phyloP scores from a whole-genome alignment of 2,329 filamentous ascomycete genomes.

The Annulohypoxylon truncatum region DNA sequence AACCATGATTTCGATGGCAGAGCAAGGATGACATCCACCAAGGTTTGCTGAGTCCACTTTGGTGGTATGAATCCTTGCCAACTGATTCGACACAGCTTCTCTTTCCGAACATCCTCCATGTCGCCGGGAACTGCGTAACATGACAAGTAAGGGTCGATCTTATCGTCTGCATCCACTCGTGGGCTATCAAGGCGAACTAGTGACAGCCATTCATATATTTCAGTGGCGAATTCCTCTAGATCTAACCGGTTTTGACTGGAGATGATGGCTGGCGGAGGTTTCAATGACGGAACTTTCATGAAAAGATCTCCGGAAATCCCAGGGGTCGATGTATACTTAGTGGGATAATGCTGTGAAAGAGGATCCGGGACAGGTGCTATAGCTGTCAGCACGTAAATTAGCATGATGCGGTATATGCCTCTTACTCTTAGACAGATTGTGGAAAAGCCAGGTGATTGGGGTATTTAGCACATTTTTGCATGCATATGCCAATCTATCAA shows the following conservation, averaged over 20 bases:
- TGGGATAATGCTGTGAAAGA: constrained; percentile 59
- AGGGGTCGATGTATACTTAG: constrained; percentile 55
- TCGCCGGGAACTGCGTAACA: constrained; percentile 70
- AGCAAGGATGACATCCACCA: constrained; percentile 59
- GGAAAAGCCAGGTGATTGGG: constrained; percentile 82
- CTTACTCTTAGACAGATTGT: constrained; percentile 67
- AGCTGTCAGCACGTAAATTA: constrained; percentile 18
- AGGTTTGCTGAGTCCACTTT: constrained; percentile 61
- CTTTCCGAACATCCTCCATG: constrained; percentile 37
- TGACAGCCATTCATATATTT: constrained; percentile 80
- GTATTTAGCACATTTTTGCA: constrained; percentile 79
- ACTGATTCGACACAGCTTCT: constrained; percentile 62
- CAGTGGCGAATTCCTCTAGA: constrained; percentile 71
- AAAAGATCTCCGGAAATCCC: constrained; percentile 45
- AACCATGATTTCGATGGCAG: constrained; percentile 65
- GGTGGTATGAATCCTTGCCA: constrained; percentile 70
- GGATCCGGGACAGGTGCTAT: constrained; percentile 63
- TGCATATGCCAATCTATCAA: constrained; percentile 81
- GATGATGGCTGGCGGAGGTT: constrained; percentile 49
- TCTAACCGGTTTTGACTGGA: constrained; percentile 57
- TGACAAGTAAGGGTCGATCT: constrained; percentile 75
- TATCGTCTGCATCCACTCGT: constrained; percentile 67
- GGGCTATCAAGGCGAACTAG: constrained; percentile 74
- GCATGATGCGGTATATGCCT: not conserved
- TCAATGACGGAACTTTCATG: constrained; percentile 51